Percentiles rank a stretch among this genome's conserved stretches.
These are phyloP conservation scores for Pueraria montana DNA, from an alignment of 306 rosid species.

Conservation along the genomic window DNA sequence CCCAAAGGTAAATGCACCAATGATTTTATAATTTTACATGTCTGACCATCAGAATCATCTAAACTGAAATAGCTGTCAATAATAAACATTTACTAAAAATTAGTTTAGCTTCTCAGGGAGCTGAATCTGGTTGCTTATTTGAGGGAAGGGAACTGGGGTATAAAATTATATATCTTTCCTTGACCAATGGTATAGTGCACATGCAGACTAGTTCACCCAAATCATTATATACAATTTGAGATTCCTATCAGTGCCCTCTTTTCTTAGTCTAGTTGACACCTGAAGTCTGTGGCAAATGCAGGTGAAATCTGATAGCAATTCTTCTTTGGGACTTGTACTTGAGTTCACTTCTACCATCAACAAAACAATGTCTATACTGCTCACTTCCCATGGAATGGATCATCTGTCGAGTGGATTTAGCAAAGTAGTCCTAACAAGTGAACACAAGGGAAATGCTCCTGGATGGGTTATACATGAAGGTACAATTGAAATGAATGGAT, in stretches of 20 bases:
- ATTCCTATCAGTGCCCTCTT: neutral
- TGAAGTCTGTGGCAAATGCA: neutral
- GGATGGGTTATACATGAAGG: constrained; percentile 33
- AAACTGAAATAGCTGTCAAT: neutral
- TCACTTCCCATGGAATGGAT: constrained; percentile 19
- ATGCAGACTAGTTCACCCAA: neutral
- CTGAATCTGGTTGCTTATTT: neutral
- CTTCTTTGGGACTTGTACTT: constrained; percentile 12
- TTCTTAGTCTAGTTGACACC: neutral
- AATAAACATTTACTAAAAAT: neutral
- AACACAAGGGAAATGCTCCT: constrained; percentile 27
- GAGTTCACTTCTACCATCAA: neutral
- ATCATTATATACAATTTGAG: neutral
- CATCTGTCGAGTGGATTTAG: neutral
- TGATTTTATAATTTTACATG: neutral
- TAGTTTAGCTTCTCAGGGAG: constrained; percentile 20
- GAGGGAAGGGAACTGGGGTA: constrained; percentile 30
- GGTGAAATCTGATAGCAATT: constrained; percentile 17
- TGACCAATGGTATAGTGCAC: constrained; percentile 1
- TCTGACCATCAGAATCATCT: neutral
- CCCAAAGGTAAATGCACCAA: neutral
- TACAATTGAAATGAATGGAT: neutral
- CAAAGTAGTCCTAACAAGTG: constrained; percentile 8
- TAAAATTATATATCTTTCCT: constrained; percentile 43
- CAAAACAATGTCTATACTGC: neutral